Percentiles rank a stretch among this genome's conserved stretches.
Conservation (phyloP, 2,329 filamentous ascomycete species). For the Neonectria neomacrospora region DNA sequence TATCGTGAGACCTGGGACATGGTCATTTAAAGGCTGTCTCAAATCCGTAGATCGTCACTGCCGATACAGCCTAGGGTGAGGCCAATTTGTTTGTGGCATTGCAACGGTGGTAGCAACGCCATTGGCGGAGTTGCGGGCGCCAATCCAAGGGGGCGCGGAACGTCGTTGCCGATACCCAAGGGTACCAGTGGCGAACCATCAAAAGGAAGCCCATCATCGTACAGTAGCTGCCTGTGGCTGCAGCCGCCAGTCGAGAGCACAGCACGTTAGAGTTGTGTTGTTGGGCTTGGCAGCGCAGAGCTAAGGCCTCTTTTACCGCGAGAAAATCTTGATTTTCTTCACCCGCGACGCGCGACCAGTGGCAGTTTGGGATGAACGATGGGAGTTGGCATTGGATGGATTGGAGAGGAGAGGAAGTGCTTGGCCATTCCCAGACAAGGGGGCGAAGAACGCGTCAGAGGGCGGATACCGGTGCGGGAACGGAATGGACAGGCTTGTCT, state of each 20-base stretch:
- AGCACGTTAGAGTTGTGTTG: slow-evolving; percentile 9
- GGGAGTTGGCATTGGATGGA: slow-evolving; percentile 15
- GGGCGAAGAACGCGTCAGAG: slow-evolving; percentile 40
- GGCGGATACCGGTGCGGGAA: slow-evolving; percentile 27
- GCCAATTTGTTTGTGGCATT: neutral
- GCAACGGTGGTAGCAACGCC: neutral
- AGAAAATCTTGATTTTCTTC: slow-evolving; percentile 19
- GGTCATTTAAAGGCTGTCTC: neutral
- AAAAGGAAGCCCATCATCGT: slow-evolving; percentile 6
- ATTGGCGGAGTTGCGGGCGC: neutral
- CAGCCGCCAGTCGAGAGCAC: neutral
- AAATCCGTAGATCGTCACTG: neutral
- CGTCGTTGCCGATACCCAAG: neutral
- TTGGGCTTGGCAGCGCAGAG: slow-evolving; percentile 16
- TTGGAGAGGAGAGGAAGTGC: slow-evolving; percentile 9
- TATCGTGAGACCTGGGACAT: neutral
- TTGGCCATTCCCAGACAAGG: slow-evolving; percentile 19
- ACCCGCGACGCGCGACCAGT: slow-evolving; percentile 1
- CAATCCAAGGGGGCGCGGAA: neutral
- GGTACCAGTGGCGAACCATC: slow-evolving; percentile 4
- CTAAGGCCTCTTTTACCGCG: slow-evolving; percentile 3
- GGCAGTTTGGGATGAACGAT: slow-evolving; percentile 16
- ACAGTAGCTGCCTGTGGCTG: neutral
- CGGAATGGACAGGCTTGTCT: slow-evolving; percentile 32
- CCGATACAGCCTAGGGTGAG: neutral